Base-by-base conservation (phyloP, 768 basidiomycete genomes). In the Russula brevipes region DNA sequence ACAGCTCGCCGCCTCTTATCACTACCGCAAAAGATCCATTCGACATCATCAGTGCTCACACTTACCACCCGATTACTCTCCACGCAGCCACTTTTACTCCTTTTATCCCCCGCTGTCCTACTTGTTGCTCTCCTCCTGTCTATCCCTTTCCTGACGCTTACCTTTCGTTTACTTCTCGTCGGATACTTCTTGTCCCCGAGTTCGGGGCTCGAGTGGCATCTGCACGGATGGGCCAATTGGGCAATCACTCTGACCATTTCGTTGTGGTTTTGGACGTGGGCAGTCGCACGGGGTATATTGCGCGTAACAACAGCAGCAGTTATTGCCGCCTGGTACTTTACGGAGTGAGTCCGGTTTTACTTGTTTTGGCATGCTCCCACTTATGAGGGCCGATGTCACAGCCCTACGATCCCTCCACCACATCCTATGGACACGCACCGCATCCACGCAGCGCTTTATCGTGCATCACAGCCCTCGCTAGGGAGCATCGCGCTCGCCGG, bases 321-420 rank as follows among this genome's bases (percentile, higher is more conserved):
- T 4, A 83, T 98, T 39, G 94, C 93, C 2, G 86, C 88, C 50
- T 98, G 94, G 94, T 97, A 96, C 72, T 96, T 92, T 74, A 72
- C 82, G 35, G 78, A 84, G 82, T 86, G 68, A 70, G 84, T 72
- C 0, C 33, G 58, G 11, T 33, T 44, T n/a, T 9, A 6, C 42
- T 31, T 53, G 14, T 33, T 46, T 1, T 24, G 9, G 0, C 60
- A 16, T 1, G 30, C 44, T 11, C 65, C 65, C 51, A 65, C 51
- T 54, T 33, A 59, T 61, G 7, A 55, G 66, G 14, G 51, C 45
- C 42, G 50, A 31, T 36, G 19, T 46, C n/a, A 31, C 44, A 75
- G 74, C 49, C 72, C 71, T 1, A 55, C 57, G 31, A 61, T 70
- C 55, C 66, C 80, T 2, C 74, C 75, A 4, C 81, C 77, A 5